phyloP scores from a whole-genome alignment of 768 basidiomycete genomes.

The Kondoa subrosea region DNA sequence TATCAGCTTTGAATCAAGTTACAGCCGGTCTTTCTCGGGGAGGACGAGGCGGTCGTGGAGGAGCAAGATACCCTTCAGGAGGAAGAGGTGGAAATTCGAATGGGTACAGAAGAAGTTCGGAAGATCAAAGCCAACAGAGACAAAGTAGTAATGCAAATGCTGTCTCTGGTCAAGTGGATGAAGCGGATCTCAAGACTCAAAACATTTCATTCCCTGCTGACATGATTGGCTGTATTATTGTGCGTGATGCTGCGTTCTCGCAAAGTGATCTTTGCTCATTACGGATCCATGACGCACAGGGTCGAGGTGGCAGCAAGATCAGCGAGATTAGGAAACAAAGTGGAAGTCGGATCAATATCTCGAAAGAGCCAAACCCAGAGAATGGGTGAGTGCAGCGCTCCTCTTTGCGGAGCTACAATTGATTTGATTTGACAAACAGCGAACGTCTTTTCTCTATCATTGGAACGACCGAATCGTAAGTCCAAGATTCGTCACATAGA shows the following conservation, averaged over 20 bases:
- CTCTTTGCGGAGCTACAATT: neutral
- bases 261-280: neutral
- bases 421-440: neutral
- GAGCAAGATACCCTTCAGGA: neutral
- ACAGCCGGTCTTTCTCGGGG: neutral
- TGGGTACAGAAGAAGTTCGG: too few species aligned
- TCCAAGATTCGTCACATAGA: neutral
- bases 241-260: conserved; percentile 12
- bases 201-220: conserved; percentile 98
- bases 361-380: conserved; percentile 97
- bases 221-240: conserved; percentile 61
- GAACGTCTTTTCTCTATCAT: conserved; percentile 98
- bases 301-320: conserved; percentile 91
- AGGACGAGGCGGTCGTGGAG: neutral
- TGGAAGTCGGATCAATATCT: conserved; percentile 94
- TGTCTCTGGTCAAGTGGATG: conserved; percentile 25
- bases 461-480: conserved; percentile 35
- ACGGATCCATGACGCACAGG: conserved; percentile 46
- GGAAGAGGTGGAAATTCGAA: neutral
- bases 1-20: neutral
- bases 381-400: conserved; percentile 42
- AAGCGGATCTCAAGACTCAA: conserved; percentile 79
- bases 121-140: conserved; percentile 15
- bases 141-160: conserved; percentile 5
- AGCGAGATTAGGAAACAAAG: conserved; percentile 96